These are phyloP conservation scores for Suillus placidus DNA, from an alignment of 768 basidiomycete species.

Conservation along the genomic window DNA sequence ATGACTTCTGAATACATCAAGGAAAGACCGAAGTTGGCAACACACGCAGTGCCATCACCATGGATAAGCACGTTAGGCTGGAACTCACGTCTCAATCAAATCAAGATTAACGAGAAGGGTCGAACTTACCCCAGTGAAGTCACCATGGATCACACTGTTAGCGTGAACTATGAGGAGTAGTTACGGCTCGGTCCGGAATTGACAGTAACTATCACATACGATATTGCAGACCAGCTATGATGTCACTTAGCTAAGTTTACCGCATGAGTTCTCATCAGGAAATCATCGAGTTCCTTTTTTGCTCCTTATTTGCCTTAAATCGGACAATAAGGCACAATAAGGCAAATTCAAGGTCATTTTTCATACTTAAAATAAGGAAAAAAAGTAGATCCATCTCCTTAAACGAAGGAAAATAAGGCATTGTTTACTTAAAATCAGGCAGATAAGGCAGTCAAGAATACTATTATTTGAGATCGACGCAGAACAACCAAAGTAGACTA, in stretches of 20 bases:
- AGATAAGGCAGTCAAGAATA: not conserved
- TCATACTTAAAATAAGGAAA: not conserved
- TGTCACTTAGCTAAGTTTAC: not conserved
- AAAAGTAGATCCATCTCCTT: not conserved
- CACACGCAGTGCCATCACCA: not conserved
- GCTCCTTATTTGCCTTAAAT: not conserved
- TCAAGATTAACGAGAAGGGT: not conserved
- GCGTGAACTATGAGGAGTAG: not conserved
- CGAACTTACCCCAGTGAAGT: not conserved
- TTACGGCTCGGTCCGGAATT: no score
- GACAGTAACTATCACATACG: not conserved
- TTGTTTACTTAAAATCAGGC: not conserved
- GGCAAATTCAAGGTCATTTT: not conserved
- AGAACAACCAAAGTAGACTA: not conserved
- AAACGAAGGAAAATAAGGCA: not conserved
- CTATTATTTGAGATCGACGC: not conserved
- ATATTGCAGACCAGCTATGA: not conserved
- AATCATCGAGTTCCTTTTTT: not conserved
- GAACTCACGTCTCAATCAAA: not conserved
- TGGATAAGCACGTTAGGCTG: not conserved
- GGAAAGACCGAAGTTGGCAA: not conserved
- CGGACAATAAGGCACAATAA: not conserved
- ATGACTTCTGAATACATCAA: not conserved
- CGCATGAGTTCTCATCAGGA: no score
- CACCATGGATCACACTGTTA: not conserved